A percentile compares a stretch with the other conserved stretches of the same genome.
These are phyloP conservation scores for Thelonectria rubi DNA, from an alignment of 2,329 filamentous ascomycete species.

Conservation along the genomic window DNA sequence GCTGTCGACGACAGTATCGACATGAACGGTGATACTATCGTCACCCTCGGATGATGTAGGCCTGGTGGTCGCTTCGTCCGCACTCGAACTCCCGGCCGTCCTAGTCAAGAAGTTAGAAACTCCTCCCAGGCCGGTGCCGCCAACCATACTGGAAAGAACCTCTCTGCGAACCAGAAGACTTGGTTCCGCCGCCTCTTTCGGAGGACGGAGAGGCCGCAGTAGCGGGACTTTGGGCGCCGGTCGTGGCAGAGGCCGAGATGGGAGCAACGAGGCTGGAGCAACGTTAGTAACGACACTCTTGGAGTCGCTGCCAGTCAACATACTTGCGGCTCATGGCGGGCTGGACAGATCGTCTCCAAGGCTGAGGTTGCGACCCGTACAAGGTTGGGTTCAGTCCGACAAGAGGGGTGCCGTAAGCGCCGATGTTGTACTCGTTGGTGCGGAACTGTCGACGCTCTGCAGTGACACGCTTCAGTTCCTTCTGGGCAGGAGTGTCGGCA, in stretches of 20 bases:
- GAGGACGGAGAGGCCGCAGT: slow-evolving; percentile 41
- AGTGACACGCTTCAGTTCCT: slow-evolving; percentile 94
- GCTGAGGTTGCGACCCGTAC: slow-evolving; percentile 50
- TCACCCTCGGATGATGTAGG: slow-evolving; percentile 60
- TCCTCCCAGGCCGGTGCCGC: slow-evolving; percentile 35
- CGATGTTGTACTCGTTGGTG: slow-evolving; percentile 91
- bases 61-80: slow-evolving; percentile 50
- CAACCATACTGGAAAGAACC: slow-evolving; percentile 50
- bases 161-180: slow-evolving; percentile 45
- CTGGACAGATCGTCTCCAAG: slow-evolving; percentile 48
- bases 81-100: slow-evolving; percentile 52
- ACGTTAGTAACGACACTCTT: slow-evolving; percentile 13
- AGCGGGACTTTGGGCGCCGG: slow-evolving; percentile 16
- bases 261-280: slow-evolving; percentile 19
- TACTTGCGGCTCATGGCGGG: slow-evolving; percentile 43
- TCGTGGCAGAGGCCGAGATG: slow-evolving; percentile 3
- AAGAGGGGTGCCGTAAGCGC: slow-evolving; percentile 71
- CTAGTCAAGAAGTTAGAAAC: slow-evolving; percentile 49
- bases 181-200: slow-evolving; percentile 41
- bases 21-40: slow-evolving; percentile 64
- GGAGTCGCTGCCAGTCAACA: slow-evolving; percentile 15
- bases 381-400: slow-evolving; percentile 61
- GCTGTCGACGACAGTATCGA: slow-evolving; percentile 58
- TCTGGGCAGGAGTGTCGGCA: slow-evolving; percentile 95
- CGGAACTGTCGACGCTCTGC: slow-evolving; percentile 95